Percentiles rank a stretch among this genome's conserved stretches.
Conservation (phyloP, 768 basidiomycete species). For the Trametes coccinea region DNA sequence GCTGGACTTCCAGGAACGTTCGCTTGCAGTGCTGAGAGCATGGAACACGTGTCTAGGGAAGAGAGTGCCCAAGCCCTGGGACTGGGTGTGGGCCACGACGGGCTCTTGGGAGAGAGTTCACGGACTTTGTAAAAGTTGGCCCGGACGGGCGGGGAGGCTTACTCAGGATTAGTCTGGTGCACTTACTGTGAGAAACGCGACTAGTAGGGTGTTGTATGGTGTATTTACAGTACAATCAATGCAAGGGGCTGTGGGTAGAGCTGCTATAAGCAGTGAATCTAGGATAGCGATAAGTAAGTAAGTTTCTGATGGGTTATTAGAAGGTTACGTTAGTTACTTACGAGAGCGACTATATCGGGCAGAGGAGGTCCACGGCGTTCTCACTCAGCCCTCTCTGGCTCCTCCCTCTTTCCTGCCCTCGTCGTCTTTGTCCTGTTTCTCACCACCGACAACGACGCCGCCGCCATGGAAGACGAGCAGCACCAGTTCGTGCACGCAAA, state of each 20-base stretch:
- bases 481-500: conserved; percentile 29
- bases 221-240: no score
- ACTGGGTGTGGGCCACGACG: no score
- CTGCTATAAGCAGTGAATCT: no score
- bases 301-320: conserved; percentile 11
- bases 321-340: neutral
- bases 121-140: no score
- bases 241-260: no score
- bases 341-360: conserved; percentile 13
- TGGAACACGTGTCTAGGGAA: neutral
- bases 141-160: no score
- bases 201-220: no score
- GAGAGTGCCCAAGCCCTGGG: conserved; percentile 1
- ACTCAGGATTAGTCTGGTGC: no score
- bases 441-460: conserved; percentile 7
- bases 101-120: no score
- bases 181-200: no score
- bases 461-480: conserved; percentile 27
- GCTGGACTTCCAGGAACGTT: neutral
- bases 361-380: neutral
- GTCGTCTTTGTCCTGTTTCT: neutral
- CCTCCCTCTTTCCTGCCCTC: conserved; percentile 1
- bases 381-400: conserved; percentile 8
- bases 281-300: neutral
- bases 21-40: neutral